Evolutionary conservation across 352 stramenopile genomes (phyloP).

Genomic region (Salisapilia sapeloensis): DNA sequence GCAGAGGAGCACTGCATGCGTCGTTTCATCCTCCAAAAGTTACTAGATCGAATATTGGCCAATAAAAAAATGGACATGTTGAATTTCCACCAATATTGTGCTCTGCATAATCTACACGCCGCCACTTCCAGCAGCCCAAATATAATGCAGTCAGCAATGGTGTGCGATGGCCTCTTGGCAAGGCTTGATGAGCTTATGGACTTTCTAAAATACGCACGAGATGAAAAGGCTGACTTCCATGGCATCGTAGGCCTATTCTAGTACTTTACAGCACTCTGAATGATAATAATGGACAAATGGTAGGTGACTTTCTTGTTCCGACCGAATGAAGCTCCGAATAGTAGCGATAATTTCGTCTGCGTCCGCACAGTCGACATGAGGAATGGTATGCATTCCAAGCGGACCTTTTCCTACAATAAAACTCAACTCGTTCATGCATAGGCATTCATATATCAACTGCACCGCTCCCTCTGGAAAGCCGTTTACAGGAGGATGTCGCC

Average conservation of each 20-base stretch:
- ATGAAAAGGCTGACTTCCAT: conserved; percentile 20
- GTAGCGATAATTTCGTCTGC: conserved; percentile 31
- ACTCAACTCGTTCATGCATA: conserved; percentile 4
- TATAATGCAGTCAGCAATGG: conserved; percentile 2
- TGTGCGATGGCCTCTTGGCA: conserved; percentile 53
- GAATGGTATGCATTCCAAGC: conserved; percentile 16
- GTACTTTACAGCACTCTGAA: neutral
- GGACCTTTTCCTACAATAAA: neutral
- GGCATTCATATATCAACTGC: conserved; percentile 31
- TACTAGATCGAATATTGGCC: too few species aligned
- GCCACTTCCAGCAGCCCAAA: neutral
- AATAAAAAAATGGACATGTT: too few species aligned
- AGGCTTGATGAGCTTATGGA: conserved; percentile 78
- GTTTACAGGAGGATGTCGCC: conserved; percentile 40
- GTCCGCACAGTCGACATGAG: conserved; percentile 69
- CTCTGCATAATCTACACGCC: too few species aligned
- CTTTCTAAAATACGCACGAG: conserved; percentile 52
- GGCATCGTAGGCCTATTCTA: conserved; percentile 19
- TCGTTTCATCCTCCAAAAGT: too few species aligned
- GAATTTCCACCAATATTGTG: too few species aligned
- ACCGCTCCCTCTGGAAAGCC: conserved; percentile 22
- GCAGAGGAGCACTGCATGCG: too few species aligned
- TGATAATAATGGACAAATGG: neutral
- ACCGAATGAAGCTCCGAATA: conserved; percentile 12
- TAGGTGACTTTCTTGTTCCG: conserved; percentile 77